Conservation (phyloP, 768 basidiomycete genomes). For the Phlebiopsis flavidoalba region DNA sequence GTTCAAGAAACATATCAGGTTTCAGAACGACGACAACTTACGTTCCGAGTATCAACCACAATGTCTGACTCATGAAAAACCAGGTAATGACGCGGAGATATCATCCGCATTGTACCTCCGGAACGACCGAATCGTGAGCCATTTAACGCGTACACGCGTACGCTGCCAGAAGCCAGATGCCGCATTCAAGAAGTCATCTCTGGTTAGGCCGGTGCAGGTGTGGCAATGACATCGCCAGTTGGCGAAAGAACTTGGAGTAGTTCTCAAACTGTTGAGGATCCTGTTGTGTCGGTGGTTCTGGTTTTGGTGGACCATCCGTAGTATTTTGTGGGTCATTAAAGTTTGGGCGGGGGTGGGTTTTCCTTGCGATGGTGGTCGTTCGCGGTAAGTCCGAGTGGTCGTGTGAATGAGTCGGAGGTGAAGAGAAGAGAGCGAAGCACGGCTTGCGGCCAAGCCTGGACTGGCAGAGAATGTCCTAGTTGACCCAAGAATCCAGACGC, state of each 20-base stretch:
- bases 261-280: slow-evolving; percentile 41
- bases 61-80: slow-evolving; percentile 92
- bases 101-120: slow-evolving; percentile 95
- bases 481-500: background rate
- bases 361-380: background rate
- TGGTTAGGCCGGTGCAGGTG: slow-evolving; percentile 74
- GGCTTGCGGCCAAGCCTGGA: no score
- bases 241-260: slow-evolving; percentile 77
- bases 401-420: slow-evolving; percentile 1
- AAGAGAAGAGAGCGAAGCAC: background rate
- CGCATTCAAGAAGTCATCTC: slow-evolving; percentile 84
- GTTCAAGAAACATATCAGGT: background rate
- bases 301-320: background rate
- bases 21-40: slow-evolving; percentile 33
- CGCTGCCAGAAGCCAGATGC: slow-evolving; percentile 91
- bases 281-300: background rate
- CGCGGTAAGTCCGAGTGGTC: background rate
- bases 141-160: slow-evolving; percentile 87
- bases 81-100: slow-evolving; percentile 91
- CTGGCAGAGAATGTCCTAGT: background rate
- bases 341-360: background rate
- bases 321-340: background rate
- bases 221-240: slow-evolving; percentile 74
- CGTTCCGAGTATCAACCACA: slow-evolving; percentile 96
- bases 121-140: slow-evolving; percentile 95